Evolutionary conservation across 2,329 filamentous ascomycete species (phyloP).

Genomic region (Gaeumannomyces sp.): DNA sequence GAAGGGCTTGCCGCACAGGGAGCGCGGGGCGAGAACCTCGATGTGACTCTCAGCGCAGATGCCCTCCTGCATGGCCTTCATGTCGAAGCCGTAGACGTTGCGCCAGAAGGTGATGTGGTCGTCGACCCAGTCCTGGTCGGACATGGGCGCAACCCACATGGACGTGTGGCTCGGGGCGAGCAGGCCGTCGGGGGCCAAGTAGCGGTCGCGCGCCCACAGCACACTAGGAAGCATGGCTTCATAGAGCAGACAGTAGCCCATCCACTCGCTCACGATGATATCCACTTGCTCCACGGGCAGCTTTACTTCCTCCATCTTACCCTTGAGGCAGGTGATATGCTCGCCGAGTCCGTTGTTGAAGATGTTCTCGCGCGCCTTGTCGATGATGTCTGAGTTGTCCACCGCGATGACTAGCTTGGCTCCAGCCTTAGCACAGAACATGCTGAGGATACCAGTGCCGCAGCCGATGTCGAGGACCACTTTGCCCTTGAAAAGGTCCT

Average conservation of each 20-base stretch:
- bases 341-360: constrained; percentile 71
- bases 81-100: constrained; percentile 91
- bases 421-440: constrained; percentile 90
- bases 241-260: constrained; percentile 91
- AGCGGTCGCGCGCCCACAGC: constrained; percentile 79
- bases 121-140: constrained; percentile 69
- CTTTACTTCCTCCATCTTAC: constrained; percentile 80
- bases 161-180: constrained; percentile 83
- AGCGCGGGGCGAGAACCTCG: constrained; percentile 57
- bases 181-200: constrained; percentile 72
- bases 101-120: constrained; percentile 83
- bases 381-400: constrained; percentile 85
- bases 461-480: constrained; percentile 88
- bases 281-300: constrained; percentile 78
- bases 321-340: constrained; percentile 71
- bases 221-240: constrained; percentile 96
- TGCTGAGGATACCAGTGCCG: constrained; percentile 74
- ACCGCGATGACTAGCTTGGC: constrained; percentile 83
- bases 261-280: constrained; percentile 96
- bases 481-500: constrained; percentile 79
- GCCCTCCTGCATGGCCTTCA: constrained; percentile 80
- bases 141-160: constrained; percentile 74
- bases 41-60: constrained; percentile 80
- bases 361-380: constrained; percentile 79
- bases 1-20: constrained; percentile 52